Percentiles rank a stretch among this genome's conserved stretches.
These are phyloP conservation scores for Mycosphaerella arachidis DNA, from an alignment of 2,329 filamentous ascomycete genomes.

Conservation along the genomic window DNA sequence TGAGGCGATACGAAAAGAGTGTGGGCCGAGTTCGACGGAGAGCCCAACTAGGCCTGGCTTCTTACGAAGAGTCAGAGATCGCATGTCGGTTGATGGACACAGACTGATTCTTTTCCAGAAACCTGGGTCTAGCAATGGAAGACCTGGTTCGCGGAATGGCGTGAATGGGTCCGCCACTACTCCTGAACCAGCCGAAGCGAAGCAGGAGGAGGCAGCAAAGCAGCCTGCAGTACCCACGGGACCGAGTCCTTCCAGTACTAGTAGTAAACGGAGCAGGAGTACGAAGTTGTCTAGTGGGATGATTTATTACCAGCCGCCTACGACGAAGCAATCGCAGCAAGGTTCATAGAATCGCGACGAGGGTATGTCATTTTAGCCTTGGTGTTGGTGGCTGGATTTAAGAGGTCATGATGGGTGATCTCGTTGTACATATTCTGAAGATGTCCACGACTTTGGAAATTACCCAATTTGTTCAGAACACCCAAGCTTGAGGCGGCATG, in stretches of 20 bases:
- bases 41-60: constrained; percentile 1
- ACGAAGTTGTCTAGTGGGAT: constrained; percentile 23
- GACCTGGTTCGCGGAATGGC: not conserved
- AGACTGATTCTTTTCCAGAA: not conserved
- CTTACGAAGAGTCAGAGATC: constrained; percentile 3
- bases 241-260: constrained; percentile 3
- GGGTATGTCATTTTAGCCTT: too few relatives aligned
- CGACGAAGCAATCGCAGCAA: not conserved
- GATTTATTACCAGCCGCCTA: constrained; percentile 22
- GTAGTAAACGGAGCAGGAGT: constrained; percentile 10
- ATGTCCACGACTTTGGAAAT: too few relatives aligned
- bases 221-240: not conserved
- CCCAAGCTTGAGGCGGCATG: too few relatives aligned
- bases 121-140: not conserved
- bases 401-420: not conserved
- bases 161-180: not conserved
- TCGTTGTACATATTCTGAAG: not conserved
- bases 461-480: too few relatives aligned
- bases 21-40: not conserved
- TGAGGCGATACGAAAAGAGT: not conserved
- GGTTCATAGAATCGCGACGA: too few relatives aligned
- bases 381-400: too few relatives aligned
- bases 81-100: constrained; percentile 6
- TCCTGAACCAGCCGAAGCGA: not conserved
- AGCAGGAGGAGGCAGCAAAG: not conserved